Percentiles rank a stretch among this genome's conserved stretches.
Conservation (phyloP, 129 eudicot species). For the Heracleum sosnowskyi region DNA sequence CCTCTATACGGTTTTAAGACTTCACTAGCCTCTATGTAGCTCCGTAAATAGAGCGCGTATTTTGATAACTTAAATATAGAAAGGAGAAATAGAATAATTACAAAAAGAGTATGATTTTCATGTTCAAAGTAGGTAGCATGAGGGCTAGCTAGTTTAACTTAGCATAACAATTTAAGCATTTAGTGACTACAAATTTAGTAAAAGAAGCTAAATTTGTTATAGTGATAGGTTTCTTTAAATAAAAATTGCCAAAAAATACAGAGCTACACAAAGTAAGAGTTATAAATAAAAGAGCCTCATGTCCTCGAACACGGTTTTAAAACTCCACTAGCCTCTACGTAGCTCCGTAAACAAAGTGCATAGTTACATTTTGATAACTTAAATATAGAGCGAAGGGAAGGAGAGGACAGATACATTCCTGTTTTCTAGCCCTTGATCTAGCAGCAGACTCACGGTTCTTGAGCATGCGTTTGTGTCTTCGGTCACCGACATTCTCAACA, state of each 20-base stretch:
- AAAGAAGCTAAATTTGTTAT: background rate
- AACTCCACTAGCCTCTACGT: too few species aligned
- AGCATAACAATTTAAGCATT: background rate
- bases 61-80: too few species aligned
- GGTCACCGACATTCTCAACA: slow-evolving; percentile 27
- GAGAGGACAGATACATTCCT: slow-evolving; percentile 28
- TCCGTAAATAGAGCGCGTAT: too few species aligned
- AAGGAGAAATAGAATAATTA: too few species aligned
- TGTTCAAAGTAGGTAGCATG: background rate
- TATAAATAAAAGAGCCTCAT: too few species aligned
- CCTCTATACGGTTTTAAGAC: too few species aligned
- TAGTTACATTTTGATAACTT: background rate
- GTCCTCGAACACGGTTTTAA: too few species aligned
- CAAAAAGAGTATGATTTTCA: too few species aligned
- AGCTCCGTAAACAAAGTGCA: too few species aligned
- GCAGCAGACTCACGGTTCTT: slow-evolving; percentile 84
- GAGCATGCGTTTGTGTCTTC: slow-evolving; percentile 59
- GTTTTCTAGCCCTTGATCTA: slow-evolving; percentile 78
- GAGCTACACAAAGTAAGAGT: background rate
- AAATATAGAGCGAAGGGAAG: background rate
- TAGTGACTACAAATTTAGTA: background rate
- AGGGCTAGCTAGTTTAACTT: background rate
- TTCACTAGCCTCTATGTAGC: too few species aligned
- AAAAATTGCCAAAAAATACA: background rate
- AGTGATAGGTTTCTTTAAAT: background rate